phyloP scores from a whole-genome alignment of 768 basidiomycete species.

The Chiua virens region DNA sequence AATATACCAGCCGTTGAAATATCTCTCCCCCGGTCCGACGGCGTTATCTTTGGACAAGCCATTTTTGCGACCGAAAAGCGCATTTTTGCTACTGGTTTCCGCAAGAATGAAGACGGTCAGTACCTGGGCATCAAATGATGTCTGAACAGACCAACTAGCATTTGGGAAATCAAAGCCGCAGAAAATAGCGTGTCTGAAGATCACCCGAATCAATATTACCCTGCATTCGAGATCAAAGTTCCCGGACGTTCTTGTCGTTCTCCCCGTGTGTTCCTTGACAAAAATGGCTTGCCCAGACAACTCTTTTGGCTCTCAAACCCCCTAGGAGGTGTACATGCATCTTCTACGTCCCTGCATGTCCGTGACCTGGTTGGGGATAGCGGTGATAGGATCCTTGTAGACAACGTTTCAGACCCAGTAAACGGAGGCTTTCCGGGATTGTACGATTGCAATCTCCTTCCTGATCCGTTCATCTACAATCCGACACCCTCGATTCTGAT shows the following conservation, averaged over 20 bases:
- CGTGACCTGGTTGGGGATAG: constrained; percentile 31
- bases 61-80: constrained; percentile 42
- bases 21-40: not conserved
- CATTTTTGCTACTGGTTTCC: constrained; percentile 59
- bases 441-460: too few relatives aligned
- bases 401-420: too few relatives aligned
- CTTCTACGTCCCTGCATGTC: constrained; percentile 46
- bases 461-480: too few relatives aligned
- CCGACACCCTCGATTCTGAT: too few relatives aligned
- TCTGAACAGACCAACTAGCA: constrained; percentile 53
- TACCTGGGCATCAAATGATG: constrained; percentile 58
- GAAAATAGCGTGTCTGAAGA: not conserved
- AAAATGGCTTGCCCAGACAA: constrained; percentile 12
- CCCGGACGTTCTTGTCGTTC: constrained; percentile 53
- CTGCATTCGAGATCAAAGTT: constrained; percentile 36
- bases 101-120: constrained; percentile 51
- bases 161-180: constrained; percentile 46
- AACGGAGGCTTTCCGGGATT: too few relatives aligned
- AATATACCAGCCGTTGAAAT: not conserved
- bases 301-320: constrained; percentile 50
- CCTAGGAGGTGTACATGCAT: constrained; percentile 54
- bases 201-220: too few relatives aligned
- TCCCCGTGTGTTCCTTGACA: constrained; percentile 42
- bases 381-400: not conserved
- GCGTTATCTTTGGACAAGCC: constrained; percentile 51